These are phyloP conservation scores for Macadamia tetraphylla DNA, from an alignment of 164 flowering plant genomes.

Conservation along the genomic window DNA sequence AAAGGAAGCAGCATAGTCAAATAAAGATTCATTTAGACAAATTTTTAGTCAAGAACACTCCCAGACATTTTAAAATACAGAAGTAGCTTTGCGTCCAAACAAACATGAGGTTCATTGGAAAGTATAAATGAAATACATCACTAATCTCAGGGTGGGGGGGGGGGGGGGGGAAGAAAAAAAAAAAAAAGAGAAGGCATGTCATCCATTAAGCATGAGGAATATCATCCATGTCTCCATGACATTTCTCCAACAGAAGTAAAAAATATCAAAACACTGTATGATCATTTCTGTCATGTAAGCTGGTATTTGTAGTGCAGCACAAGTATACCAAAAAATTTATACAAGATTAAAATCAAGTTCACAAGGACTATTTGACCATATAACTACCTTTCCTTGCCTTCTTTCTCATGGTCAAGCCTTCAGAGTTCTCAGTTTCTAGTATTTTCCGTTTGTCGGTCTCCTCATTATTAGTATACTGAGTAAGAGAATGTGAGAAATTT, in stretches of 20 bases:
- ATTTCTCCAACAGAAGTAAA: too few relatives aligned
- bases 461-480: slow-evolving; percentile 25
- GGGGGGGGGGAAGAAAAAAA: too few relatives aligned
- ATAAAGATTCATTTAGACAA: too few relatives aligned
- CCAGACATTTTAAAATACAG: neutral
- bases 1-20: too few relatives aligned
- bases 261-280: too few relatives aligned
- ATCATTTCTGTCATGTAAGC: too few relatives aligned
- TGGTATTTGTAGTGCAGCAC: neutral
- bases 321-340: neutral
- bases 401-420: slow-evolving; percentile 10
- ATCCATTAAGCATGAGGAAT: neutral
- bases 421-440: slow-evolving; percentile 17
- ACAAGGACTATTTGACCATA: neutral
- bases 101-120: neutral
- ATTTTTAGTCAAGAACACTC: neutral
- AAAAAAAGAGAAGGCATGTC: neutral
- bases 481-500: neutral
- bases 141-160: too few relatives aligned
- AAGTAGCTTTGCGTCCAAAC: neutral
- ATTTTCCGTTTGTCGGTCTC: slow-evolving; percentile 30
- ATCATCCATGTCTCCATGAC: neutral
- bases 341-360: slow-evolving; percentile 3
- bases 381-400: slow-evolving; percentile 29
- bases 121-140: too few relatives aligned